These are phyloP conservation scores for Euphorbia tirucalli DNA, from an alignment of 345 rosid species.

Conservation along the genomic window DNA sequence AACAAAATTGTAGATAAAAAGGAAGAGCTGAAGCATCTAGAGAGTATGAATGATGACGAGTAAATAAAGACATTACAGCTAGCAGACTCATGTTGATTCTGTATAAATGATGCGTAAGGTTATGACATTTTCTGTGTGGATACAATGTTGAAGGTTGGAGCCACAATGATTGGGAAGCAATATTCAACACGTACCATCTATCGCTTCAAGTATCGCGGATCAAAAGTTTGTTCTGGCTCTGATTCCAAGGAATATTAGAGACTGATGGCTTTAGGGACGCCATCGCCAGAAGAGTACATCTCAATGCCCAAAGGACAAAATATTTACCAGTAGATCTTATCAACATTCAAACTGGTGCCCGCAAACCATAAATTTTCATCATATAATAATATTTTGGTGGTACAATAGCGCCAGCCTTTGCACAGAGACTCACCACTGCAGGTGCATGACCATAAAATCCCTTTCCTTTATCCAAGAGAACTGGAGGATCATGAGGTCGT, in stretches of 20 bases:
- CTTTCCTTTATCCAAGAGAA: slow-evolving; percentile 62
- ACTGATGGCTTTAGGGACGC: not conserved
- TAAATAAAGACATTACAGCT: not conserved
- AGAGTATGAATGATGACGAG: not conserved
- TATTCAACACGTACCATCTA: not conserved
- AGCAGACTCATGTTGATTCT: not conserved
- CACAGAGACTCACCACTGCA: slow-evolving; percentile 69
- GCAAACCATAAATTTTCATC: slow-evolving; percentile 74
- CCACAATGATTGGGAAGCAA: too few species aligned
- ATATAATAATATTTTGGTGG: slow-evolving; percentile 51
- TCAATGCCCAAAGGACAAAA: not conserved
- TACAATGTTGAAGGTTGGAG: too few species aligned
- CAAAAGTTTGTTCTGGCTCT: not conserved
- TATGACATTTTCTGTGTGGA: not conserved
- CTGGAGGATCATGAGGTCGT: slow-evolving; percentile 73
- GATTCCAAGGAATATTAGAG: not conserved
- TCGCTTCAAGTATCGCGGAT: not conserved
- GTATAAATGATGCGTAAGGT: not conserved
- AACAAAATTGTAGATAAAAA: not conserved
- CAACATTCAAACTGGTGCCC: slow-evolving; percentile 31
- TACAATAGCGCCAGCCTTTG: slow-evolving; percentile 60
- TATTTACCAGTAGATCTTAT: not conserved
- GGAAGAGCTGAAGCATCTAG: not conserved
- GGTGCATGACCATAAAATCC: slow-evolving; percentile 85
- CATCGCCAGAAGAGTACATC: not conserved